Base-by-base conservation (phyloP, 2,329 filamentous ascomycete species). In the Dactylellina sp. region DNA sequence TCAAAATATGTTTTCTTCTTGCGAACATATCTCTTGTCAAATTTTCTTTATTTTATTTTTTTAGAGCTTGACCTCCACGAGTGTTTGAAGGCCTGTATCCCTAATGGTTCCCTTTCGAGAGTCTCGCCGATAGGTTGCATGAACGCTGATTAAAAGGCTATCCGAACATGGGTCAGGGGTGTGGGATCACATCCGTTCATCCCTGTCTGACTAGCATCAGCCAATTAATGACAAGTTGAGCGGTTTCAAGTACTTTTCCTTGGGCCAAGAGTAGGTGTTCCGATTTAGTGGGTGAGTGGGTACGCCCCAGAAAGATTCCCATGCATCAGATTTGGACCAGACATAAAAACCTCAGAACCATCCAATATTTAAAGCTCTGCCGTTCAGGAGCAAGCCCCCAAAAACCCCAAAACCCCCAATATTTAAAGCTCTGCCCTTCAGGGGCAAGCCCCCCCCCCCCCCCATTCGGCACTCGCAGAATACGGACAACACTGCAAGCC, bases 61-160 rank as follows among this genome's bases (percentile, higher is more conserved):
- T 53, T 61, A 46, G 40, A 57, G 57, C 65, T 64, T 42, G 44
- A 71, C 68, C 55, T 74, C 53, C 68, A 61, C 55, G 39, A 65
- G 57, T 42, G 46, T 44, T 74, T 40, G 28, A 46, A 59, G 46
- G 47, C 64, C 40, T 53, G 55, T 22, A 60, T 74, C 70, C 70
- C 56, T 74, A 74, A 74, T 74, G 55, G 53, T 44, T 61, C 61
- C 28, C 55, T 66, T 66, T 74, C 47, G 57, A 65, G 52, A 66
- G 61, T 57, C 70, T 74, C 70, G 70, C 61, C 70, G 70, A 74
- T 74, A 74, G 68, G 68, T 61, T 74, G 70, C 68, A 66, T 74
- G 61, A 66, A 74, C 53, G 40, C 68, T 74, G 70, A 74, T 74
- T 74, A 74, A 74, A 72, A 74, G 70, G 70, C 70, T 65, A 74